Evolutionary conservation across 805 yeast species (phyloP).

Genomic region (Kodamaea sagamina): DNA sequence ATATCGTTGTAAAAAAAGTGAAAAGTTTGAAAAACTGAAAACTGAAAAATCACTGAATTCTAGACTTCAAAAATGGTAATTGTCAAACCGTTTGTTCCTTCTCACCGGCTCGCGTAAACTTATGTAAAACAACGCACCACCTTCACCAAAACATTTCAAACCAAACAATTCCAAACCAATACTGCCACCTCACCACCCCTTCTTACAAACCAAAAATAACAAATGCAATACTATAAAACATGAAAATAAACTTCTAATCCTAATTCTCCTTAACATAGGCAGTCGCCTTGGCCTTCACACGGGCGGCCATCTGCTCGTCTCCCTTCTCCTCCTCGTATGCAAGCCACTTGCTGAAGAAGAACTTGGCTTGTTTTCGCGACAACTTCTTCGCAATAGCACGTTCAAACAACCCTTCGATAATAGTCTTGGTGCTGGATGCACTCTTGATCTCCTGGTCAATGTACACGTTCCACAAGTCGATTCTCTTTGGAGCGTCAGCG

Average conservation of each 20-base stretch:
- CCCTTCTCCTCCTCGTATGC: conserved; percentile 68
- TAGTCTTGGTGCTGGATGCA: conserved; percentile 53
- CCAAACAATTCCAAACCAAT: too few relatives aligned
- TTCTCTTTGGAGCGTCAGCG: conserved; percentile 86
- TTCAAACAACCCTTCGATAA: conserved; percentile 79
- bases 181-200: too few relatives aligned
- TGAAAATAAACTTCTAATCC: background rate
- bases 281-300: conserved; percentile 88
- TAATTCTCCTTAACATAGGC: conserved; percentile 57
- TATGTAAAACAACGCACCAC: too few relatives aligned
- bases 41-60: too few relatives aligned
- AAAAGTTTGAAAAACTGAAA: too few relatives aligned
- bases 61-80: too few relatives aligned
- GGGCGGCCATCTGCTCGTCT: conserved; percentile 71
- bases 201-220: background rate
- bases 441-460: conserved; percentile 86
- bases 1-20: too few relatives aligned
- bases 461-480: conserved; percentile 94
- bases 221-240: conserved; percentile 6
- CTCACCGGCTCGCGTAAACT: too few relatives aligned
- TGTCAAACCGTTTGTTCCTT: too few relatives aligned
- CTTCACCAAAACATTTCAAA: too few relatives aligned
- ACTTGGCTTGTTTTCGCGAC: conserved; percentile 86
- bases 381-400: conserved; percentile 70
- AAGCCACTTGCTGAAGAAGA: conserved; percentile 92